Conservation (phyloP, 2,329 filamentous ascomycete species). For the Aureobasidium subglaciale region DNA sequence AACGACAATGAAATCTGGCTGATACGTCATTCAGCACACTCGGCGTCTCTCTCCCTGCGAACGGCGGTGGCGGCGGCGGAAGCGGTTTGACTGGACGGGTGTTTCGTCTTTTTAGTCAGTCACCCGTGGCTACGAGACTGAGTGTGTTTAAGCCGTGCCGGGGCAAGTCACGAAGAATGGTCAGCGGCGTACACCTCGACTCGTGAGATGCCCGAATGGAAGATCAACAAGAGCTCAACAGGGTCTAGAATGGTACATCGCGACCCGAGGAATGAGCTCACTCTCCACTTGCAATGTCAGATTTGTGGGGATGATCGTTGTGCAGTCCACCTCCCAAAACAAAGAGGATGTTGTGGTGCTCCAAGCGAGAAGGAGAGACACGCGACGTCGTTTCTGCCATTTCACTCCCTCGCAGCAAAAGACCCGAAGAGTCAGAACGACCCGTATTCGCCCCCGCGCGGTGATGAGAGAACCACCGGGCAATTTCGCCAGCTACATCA, state of each 20-base stretch:
- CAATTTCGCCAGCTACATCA: slow-evolving; percentile 5
- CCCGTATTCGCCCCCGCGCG: neutral
- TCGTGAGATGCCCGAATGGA: neutral
- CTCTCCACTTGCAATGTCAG: neutral
- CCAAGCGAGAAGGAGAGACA: neutral
- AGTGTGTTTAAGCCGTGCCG: neutral
- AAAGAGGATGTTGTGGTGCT: neutral
- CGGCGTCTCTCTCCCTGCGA: neutral
- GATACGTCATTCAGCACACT: neutral
- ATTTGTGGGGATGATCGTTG: neutral
- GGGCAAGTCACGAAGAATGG: neutral
- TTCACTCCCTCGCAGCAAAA: neutral
- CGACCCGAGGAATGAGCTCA: neutral
- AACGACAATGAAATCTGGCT: neutral
- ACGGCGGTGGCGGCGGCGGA: slow-evolving; percentile 1
- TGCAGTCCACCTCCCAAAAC: neutral
- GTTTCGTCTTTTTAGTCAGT: neutral
- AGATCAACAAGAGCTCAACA: neutral
- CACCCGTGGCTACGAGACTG: neutral
- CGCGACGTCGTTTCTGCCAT: neutral
- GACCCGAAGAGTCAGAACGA: neutral
- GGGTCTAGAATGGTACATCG: slow-evolving; percentile 3
- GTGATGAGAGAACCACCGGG: neutral
- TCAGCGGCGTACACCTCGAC: neutral
- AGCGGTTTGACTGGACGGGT: neutral